Base-by-base conservation (phyloP, 129 eudicot species). In the Artemisia annua region DNA sequence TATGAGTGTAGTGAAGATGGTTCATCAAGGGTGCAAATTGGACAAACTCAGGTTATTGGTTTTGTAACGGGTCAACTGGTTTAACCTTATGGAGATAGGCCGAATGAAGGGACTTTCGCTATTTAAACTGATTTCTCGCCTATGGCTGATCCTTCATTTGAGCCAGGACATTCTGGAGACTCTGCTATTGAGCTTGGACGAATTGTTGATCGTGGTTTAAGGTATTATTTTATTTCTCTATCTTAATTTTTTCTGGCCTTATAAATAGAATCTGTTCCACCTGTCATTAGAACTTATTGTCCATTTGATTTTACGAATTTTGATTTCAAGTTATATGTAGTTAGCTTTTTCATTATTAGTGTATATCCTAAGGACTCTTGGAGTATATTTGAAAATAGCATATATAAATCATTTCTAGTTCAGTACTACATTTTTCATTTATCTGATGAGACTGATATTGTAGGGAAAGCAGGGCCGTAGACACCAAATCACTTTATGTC, bases 391-490 rank as follows among this genome's bases (percentile, higher is more conserved):
- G 13, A 14, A 24, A 3, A 3, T 60, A 14, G 44, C 11, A 11
- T 59, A 59, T 59, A 7, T 11, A 56, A 54, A 52, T 55, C 22
- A 20, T 20, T 20, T 20, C 22, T 20, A 20, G 22, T 20, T 20
- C 22, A 20, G 22, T 52, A 15, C 6, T 53, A 10, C 5, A 13
- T 26, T 3, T 30, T 3, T 20, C 10, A 46, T 7, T 15, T 22
- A 64, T n/a, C 11, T 77, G 75, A 48, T 69, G 35, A 60, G 14
- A 62, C 48, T 54, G 44, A 48, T 66, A 5, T 64, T 83, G 83
- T 86, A 93, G 98, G 88, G 98, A 93, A 85, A 93, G 98, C 86
- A 84, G 91, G 78, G 97, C 98, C 0, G 89, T 93, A 30, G 98
- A 93, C 72, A 93, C 91, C 16, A 97, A 93, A 83, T 93, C 98